Percentiles rank a stretch among this genome's conserved stretches.
Conservation (phyloP, 257 asterid genomes). For the Solanum corneliomulleri region DNA sequence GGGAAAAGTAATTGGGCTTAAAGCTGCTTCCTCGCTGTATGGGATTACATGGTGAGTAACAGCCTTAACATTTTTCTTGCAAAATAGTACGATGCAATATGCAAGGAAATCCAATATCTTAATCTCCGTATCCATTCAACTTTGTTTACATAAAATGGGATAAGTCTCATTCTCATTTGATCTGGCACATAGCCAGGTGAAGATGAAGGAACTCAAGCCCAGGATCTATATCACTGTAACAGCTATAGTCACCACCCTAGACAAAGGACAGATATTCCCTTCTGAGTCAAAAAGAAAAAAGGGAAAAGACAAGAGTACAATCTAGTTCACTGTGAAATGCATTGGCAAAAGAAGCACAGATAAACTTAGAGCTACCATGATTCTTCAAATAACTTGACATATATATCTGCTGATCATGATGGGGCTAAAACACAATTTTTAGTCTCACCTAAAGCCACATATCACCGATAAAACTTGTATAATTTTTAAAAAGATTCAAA, state of each 20-base stretch:
- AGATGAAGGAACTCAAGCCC: background rate
- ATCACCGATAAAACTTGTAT: background rate
- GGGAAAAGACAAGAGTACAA: background rate
- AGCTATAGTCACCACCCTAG: background rate
- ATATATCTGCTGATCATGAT: background rate
- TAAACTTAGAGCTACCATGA: background rate
- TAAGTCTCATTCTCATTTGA: background rate
- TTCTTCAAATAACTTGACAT: background rate
- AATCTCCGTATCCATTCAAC: background rate
- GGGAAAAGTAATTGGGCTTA: background rate
- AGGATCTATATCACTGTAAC: background rate
- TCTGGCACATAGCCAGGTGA: background rate
- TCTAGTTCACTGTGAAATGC: background rate
- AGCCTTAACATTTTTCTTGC: background rate
- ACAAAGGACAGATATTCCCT: background rate
- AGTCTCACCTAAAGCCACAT: background rate
- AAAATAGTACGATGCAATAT: background rate
- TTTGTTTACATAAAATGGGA: background rate
- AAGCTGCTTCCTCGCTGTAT: background rate
- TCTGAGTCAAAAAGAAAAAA: background rate
- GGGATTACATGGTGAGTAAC: background rate
- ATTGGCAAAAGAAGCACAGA: background rate
- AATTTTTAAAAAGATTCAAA: background rate
- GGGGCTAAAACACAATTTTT: background rate
- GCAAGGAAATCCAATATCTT: background rate